A percentile compares a stretch with the other conserved stretches of the same genome.
Conservation (phyloP, 2,329 filamentous ascomycete genomes). For the Phyllosticta paracitricarpa region DNA sequence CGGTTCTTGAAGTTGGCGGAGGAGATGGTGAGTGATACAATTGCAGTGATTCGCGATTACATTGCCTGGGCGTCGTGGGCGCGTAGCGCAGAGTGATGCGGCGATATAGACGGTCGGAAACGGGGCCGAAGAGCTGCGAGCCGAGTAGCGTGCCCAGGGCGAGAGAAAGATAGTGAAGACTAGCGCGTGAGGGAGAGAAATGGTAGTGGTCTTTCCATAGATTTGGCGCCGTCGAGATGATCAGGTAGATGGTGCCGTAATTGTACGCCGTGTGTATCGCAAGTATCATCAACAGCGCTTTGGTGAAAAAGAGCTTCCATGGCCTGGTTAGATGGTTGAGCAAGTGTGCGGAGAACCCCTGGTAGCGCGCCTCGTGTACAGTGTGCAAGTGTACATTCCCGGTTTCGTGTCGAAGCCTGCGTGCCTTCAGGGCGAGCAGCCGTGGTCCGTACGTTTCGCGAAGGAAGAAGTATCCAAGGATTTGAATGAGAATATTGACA, state of each 20-base stretch:
- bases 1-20: background rate
- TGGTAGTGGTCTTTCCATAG: slow-evolving; percentile 49
- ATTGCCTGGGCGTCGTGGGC: slow-evolving; percentile 14
- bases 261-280: slow-evolving; percentile 47
- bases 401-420: slow-evolving; percentile 47
- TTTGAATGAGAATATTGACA: slow-evolving; percentile 31
- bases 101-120: slow-evolving; percentile 43
- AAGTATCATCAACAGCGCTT: slow-evolving; percentile 50
- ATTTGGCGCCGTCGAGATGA: slow-evolving; percentile 50
- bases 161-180: slow-evolving; percentile 54
- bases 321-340: slow-evolving; percentile 39
- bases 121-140: slow-evolving; percentile 32
- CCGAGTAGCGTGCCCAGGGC: slow-evolving; percentile 50
- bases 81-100: slow-evolving; percentile 37
- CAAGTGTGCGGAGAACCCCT: slow-evolving; percentile 24
- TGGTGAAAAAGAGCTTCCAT: slow-evolving; percentile 45
- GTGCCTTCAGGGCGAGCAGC: slow-evolving; percentile 43
- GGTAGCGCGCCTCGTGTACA: slow-evolving; percentile 29
- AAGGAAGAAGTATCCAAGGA: slow-evolving; percentile 33
- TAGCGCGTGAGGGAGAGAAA: slow-evolving; percentile 48
- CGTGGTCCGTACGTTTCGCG: slow-evolving; percentile 35
- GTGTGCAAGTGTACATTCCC: slow-evolving; percentile 52
- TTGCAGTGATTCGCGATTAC: slow-evolving; percentile 8
- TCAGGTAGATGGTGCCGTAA: slow-evolving; percentile 55
- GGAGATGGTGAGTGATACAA: background rate